Base-by-base conservation (phyloP, 2,329 filamentous ascomycete genomes). In the Colletotrichum liaoningense region DNA sequence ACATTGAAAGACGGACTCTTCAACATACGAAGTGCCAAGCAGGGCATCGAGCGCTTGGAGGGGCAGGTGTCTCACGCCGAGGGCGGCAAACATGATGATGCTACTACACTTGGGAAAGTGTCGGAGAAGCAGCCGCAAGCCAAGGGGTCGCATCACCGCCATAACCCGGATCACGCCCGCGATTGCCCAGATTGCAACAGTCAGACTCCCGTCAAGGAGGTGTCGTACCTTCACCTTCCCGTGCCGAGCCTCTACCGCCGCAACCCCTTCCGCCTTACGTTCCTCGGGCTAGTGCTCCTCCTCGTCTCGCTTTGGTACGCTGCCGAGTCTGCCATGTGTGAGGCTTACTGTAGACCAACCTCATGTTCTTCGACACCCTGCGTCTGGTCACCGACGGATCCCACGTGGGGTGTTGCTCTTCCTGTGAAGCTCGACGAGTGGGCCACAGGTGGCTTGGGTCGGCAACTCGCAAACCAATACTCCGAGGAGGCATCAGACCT, bases 391-490 rank as follows among this genome's bases (percentile, higher is more conserved):
- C 84, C 86, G 12, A 85, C 88, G 58, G 90, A 92, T 78, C 90
- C 90, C 0, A 86, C 86, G 30, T 92, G 90, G 79, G 90, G 90
- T n/a, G 84, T 83, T 52, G 88, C 89, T 1, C 84, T 92, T 58
- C 90, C 90, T 3, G 86, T 90, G 69, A 92, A 92, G 81, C 77
- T 92, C 14, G 90, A 92, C 78, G 86, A 92, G 76, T 92, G 90
- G 90, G 78, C 84, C 9, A 89, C 88, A 0, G 86, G 88, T 19
- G 89, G 89, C 1, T 81, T 80, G 42, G 88, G 87, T 5, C 86
- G 88, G 49, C 77, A 75, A 1, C 56, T 85, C 4, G 79, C 81
- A 16, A 79, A 79, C n/a, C 78, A 80, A 56, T 75, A 83, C 1
- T 76, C 78, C 5, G 86, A 89, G 63, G 85, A 88, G 46, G 74